Conservation (phyloP, 2,329 filamentous ascomycete species). For the Talaromyces rugulosus region DNA sequence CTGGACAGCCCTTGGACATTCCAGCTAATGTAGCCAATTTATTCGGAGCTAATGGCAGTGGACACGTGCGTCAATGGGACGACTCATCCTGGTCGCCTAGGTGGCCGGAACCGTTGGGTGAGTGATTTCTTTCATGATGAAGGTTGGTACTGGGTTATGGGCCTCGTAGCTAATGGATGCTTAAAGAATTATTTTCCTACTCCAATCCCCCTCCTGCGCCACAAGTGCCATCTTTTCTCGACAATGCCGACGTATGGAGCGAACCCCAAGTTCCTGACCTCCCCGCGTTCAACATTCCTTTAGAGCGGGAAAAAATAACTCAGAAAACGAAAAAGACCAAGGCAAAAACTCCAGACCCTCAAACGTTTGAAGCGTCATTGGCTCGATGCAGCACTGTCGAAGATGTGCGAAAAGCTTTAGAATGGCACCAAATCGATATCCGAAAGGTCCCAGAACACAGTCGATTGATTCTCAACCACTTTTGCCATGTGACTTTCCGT, state of each 20-base stretch:
- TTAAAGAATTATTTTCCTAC: slow-evolving; percentile 17
- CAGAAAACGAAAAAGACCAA: slow-evolving; percentile 24
- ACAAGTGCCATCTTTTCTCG: slow-evolving; percentile 15
- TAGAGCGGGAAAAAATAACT: slow-evolving; percentile 15
- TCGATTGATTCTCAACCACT: slow-evolving; percentile 29
- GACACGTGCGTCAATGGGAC: slow-evolving; percentile 34
- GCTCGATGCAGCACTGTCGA: slow-evolving; percentile 20
- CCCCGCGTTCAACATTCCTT: not conserved
- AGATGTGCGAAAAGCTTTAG: slow-evolving; percentile 26
- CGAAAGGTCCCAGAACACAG: slow-evolving; percentile 32
- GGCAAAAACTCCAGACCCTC: not conserved
- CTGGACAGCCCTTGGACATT: slow-evolving; percentile 21
- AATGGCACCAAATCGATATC: slow-evolving; percentile 28
- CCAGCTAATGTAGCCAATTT: slow-evolving; percentile 37
- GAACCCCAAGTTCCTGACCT: not conserved
- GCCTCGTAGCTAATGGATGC: not conserved
- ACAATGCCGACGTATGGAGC: not conserved
- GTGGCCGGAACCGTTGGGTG: slow-evolving; percentile 22
- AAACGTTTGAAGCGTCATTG: slow-evolving; percentile 17
- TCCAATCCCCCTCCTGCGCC: slow-evolving; percentile 17
- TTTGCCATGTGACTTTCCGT: slow-evolving; percentile 14
- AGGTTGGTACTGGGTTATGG: not conserved
- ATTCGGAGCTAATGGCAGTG: slow-evolving; percentile 37
- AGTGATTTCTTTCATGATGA: not conserved
- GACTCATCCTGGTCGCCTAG: slow-evolving; percentile 20